Base-by-base conservation (phyloP, 768 basidiomycete genomes). In the Hygrophoropsis aurantiaca region DNA sequence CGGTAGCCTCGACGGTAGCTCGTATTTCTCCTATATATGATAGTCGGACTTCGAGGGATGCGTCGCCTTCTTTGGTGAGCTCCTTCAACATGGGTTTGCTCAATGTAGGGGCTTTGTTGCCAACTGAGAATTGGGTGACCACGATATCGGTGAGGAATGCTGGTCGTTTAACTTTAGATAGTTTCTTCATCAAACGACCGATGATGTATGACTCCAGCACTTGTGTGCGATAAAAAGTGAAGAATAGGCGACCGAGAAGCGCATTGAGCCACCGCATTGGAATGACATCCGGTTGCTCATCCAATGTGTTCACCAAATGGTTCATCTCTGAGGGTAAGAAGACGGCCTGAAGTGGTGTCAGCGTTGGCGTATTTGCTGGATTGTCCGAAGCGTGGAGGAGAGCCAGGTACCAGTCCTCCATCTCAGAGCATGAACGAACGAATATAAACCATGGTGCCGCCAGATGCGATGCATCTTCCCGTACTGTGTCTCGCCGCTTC, bases 81-180 rank as follows among this genome's bases (percentile, higher is more conserved):
- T 97, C 93, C 70, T 98, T 98, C 46, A 99, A 75, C 95, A 98
- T 97, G 3, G 97, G 97, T 54, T 94, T 95, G 75, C 87, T 91
- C 52, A 98, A 77, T 53, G 87, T 87, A 3, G 94, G 92, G 0
- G 90, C 77, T 44, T 74, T 83, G 56, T 82, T 81, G 9, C 95
- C 95, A 40, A 97, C 85, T 33, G 88, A 86, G 40, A 95, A 94
- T 52, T 95, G 90, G 27, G 85, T 85, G 35, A 98, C 89, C 30
- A 83, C 76, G 45, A 98, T 77, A 51, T 94, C 90, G 3, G 84
- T 79, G 33, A 98, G 79, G 65, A 94, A 93, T 3, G 78, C 69
- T 1, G 95, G 95, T 4, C 85, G 85, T 60, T 94, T 94, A 61
- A 97, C 87, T 66, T 90, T 94, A 41, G 86, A 81, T 10, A 97